phyloP scores from a whole-genome alignment of 305 asterid genomes.

The Fraxinus sp. region DNA sequence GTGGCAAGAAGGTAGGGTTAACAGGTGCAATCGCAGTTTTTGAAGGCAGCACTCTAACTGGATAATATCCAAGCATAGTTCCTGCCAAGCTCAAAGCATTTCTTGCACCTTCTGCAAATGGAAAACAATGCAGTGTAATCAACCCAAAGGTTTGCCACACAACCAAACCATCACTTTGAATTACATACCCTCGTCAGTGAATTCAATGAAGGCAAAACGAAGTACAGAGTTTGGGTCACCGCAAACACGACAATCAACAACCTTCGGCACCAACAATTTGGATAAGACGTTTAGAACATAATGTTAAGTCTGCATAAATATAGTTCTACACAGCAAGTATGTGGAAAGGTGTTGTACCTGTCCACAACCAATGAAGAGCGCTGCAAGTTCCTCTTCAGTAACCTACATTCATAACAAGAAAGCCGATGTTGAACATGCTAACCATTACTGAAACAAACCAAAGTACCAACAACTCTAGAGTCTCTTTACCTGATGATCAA shows the following conservation, averaged over 20 bases:
- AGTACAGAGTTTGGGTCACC: constrained; percentile 96
- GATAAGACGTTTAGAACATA: constrained; percentile 9
- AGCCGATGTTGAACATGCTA: constrained; percentile 4
- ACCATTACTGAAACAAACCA: background rate
- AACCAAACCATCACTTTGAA: constrained; percentile 14
- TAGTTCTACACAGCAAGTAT: constrained; percentile 5
- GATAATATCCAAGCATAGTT: constrained; percentile 94
- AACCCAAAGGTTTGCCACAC: background rate
- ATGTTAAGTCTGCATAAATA: background rate
- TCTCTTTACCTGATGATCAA: constrained; percentile 86
- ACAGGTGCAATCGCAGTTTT: constrained; percentile 99
- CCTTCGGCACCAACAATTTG: constrained; percentile 43
- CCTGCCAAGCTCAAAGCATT: constrained; percentile 88
- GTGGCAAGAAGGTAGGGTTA: constrained; percentile 92
- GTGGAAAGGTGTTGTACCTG: constrained; percentile 45
- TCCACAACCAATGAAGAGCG: constrained; percentile 80
- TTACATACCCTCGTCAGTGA: constrained; percentile 75
- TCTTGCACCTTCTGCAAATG: constrained; percentile 82
- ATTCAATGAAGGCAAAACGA: constrained; percentile 85
- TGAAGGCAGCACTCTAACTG: constrained; percentile 86
- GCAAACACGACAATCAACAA: constrained; percentile 88
- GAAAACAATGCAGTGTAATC: constrained; percentile 20
- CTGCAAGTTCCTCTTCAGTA: constrained; percentile 96
- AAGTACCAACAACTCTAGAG: background rate
- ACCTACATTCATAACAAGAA: constrained; percentile 49